phyloP scores from a whole-genome alignment of 768 basidiomycete genomes.

The Tylopilus subfusipes region DNA sequence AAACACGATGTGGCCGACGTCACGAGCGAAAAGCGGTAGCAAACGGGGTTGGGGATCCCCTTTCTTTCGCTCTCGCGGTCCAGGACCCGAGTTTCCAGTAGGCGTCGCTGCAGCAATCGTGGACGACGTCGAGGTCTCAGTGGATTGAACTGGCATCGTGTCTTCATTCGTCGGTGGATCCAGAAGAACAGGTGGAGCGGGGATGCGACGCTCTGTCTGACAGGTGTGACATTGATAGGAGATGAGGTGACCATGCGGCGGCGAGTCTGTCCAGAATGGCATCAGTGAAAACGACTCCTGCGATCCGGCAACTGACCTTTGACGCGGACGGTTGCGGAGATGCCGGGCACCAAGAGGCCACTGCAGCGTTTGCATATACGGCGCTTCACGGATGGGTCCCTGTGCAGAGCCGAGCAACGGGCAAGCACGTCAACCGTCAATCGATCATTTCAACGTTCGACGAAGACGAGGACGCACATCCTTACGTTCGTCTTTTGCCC shows the following conservation, averaged over 20 bases:
- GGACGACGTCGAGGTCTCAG: background rate
- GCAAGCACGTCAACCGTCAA: background rate
- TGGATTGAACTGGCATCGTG: background rate
- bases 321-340: conserved; percentile 60
- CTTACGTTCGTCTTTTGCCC: conserved; percentile 74
- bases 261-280: conserved; percentile 35
- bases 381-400: conserved; percentile 83
- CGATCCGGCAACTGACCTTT: conserved; percentile 44
- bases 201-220: conserved; percentile 56
- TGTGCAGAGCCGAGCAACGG: conserved; percentile 24
- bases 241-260: conserved; percentile 52
- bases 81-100: background rate
- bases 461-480: conserved; percentile 48
- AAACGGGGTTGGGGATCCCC: conserved; percentile 34
- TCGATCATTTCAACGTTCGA: background rate
- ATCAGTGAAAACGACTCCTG: background rate
- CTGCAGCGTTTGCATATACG: conserved; percentile 71
- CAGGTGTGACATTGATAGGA: conserved; percentile 60
- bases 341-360: conserved; percentile 61
- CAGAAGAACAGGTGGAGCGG: conserved; percentile 51
- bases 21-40: conserved; percentile 60
- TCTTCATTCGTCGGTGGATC: background rate
- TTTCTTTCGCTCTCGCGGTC: conserved; percentile 15
- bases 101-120: background rate
- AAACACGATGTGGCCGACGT: conserved; percentile 65